phyloP scores from a whole-genome alignment of 1,139 yeast species.

The Lizanozyma gosingica region DNA sequence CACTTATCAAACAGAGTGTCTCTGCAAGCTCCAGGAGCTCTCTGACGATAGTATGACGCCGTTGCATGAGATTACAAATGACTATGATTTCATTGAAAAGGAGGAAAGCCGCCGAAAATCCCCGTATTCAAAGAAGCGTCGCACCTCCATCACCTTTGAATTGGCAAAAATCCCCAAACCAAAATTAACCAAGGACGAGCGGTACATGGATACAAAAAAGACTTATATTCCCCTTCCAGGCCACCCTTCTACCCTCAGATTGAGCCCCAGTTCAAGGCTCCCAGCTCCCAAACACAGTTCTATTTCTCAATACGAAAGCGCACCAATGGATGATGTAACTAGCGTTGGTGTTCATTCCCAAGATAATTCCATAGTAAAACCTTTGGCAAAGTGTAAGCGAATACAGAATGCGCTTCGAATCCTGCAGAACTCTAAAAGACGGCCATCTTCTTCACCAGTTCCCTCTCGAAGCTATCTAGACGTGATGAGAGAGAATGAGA shows the following conservation, averaged over 20 bases:
- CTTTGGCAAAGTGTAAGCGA: neutral
- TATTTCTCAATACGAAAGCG: neutral
- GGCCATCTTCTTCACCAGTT: neutral
- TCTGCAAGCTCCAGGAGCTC: too few relatives aligned
- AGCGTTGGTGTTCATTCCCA: neutral
- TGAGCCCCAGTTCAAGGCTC: neutral
- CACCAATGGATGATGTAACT: neutral
- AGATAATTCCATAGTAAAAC: too few relatives aligned
- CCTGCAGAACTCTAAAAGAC: neutral
- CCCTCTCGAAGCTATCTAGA: neutral
- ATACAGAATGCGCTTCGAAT: neutral
- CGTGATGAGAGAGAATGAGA: neutral
- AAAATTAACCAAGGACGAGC: neutral
- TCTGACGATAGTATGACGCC: too few relatives aligned
- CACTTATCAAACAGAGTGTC: too few relatives aligned
- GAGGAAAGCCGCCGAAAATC: neutral
- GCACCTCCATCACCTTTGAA: neutral
- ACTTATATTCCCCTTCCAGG: neutral
- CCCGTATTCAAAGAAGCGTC: neutral
- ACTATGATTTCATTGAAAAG: neutral
- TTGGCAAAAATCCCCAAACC: neutral
- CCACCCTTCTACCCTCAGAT: neutral
- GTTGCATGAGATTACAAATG: neutral
- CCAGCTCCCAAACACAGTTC: neutral
- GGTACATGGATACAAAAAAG: neutral